Conservation (phyloP, 192 early-diverging fungal genomes). For the Backusella luteola region DNA sequence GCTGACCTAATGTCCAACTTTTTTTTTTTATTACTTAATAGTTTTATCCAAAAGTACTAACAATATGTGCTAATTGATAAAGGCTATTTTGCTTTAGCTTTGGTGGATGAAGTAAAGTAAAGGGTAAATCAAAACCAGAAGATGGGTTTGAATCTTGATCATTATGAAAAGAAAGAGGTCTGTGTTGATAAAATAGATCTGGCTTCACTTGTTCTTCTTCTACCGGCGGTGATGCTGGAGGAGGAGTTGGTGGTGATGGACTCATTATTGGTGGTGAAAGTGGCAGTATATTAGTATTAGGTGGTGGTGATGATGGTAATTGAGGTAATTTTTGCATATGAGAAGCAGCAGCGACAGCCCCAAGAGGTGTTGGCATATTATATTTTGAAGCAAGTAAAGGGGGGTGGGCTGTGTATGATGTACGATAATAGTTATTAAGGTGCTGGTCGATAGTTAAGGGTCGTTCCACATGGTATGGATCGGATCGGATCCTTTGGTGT, state of each 20-base stretch:
- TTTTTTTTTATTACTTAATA: background rate
- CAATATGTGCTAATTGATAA: slow-evolving; percentile 31
- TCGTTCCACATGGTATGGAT: slow-evolving; percentile 26
- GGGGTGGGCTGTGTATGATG: background rate
- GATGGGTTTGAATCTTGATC: background rate
- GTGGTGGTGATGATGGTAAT: background rate
- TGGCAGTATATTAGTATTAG: background rate
- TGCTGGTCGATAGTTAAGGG: slow-evolving; percentile 40
- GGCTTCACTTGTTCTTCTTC: background rate
- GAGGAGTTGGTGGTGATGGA: background rate
- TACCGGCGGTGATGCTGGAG: background rate
- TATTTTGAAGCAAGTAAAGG: background rate
- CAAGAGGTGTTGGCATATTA: slow-evolving; percentile 8
- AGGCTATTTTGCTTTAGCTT: background rate
- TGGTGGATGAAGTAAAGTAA: slow-evolving; percentile 21
- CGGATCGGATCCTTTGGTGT: slow-evolving; percentile 34
- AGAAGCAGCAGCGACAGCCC: background rate
- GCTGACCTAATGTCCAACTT: background rate
- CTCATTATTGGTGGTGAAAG: background rate
- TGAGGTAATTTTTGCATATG: background rate
- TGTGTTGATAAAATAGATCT: slow-evolving; percentile 26
- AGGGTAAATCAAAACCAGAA: slow-evolving; percentile 2
- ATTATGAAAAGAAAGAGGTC: slow-evolving; percentile 10
- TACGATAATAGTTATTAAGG: slow-evolving; percentile 31
- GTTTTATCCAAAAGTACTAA: slow-evolving; percentile 35